Percentiles rank a stretch among this genome's conserved stretches.
phyloP scores from a whole-genome alignment of 2,329 filamentous ascomycete species.

The Epichloe sp. region DNA sequence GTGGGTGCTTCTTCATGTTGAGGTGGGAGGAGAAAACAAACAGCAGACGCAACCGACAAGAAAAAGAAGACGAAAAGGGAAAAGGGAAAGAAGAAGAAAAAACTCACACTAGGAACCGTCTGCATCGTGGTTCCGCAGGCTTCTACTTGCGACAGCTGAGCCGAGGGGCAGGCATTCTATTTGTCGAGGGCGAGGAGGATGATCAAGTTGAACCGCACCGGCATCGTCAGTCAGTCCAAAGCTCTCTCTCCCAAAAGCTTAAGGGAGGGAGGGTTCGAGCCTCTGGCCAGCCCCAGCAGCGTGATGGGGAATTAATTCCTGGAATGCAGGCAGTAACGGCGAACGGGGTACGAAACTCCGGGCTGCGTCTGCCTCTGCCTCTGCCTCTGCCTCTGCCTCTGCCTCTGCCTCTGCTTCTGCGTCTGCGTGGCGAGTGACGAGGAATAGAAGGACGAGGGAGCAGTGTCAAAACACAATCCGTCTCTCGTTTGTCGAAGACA shows the following conservation, averaged over 20 bases:
- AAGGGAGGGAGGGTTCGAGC: background rate
- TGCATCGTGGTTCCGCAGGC: constrained; percentile 34
- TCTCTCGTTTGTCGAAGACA: too few relatives aligned
- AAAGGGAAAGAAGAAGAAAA: background rate
- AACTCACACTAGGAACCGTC: constrained; percentile 38
- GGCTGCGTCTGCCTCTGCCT: background rate
- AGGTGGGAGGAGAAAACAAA: background rate
- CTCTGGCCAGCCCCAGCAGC: background rate
- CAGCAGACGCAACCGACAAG: background rate
- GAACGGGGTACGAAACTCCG: background rate
- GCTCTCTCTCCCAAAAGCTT: background rate
- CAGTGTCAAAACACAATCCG: too few relatives aligned
- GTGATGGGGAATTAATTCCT: background rate
- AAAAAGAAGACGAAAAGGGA: background rate
- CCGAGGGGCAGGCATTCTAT: constrained; percentile 24
- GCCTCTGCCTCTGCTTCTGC: background rate
- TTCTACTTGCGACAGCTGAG: constrained; percentile 25
- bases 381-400: background rate
- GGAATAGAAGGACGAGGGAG: background rate
- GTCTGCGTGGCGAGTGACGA: background rate
- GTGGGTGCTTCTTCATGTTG: background rate
- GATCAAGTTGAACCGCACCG: constrained; percentile 2
- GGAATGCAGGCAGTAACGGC: background rate
- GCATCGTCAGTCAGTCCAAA: constrained; percentile 8
- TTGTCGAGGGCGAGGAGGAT: constrained; percentile 12